Conservation (phyloP, 768 basidiomycete species). For the Boletus patriciae region DNA sequence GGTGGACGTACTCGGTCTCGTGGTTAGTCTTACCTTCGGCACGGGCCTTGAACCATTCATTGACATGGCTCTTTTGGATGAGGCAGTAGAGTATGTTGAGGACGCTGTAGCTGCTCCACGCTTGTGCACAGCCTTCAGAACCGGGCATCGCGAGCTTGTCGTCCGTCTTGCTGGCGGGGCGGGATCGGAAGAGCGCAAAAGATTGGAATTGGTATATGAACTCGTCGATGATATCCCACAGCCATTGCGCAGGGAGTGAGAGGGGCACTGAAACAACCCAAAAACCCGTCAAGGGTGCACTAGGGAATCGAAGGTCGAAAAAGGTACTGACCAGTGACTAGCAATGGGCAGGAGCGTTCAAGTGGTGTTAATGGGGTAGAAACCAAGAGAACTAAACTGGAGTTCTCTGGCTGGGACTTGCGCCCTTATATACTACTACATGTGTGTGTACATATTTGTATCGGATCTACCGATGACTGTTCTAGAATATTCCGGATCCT, state of each 20-base stretch:
- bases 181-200: constrained; percentile 90
- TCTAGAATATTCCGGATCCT: no score
- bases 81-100: constrained; percentile 98
- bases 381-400: no score
- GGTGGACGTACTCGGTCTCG: constrained; percentile 70
- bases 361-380: no score
- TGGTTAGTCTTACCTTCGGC: constrained; percentile 77
- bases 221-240: constrained; percentile 97
- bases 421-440: no score
- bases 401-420: no score
- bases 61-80: constrained; percentile 95
- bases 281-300: no score
- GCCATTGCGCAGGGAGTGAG: constrained; percentile 94
- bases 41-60: constrained; percentile 86
- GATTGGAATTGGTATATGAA: constrained; percentile 99
- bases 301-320: no score
- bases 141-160: constrained; percentile 84
- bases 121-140: constrained; percentile 72
- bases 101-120: constrained; percentile 98
- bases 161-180: constrained; percentile 79
- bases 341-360: no score
- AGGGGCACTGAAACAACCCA: no score
- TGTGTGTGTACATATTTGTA: no score
- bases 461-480: no score
- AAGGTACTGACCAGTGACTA: no score